phyloP scores from a whole-genome alignment of 169 alveolate genomes.

The Cryptosporidium muris region DNA sequence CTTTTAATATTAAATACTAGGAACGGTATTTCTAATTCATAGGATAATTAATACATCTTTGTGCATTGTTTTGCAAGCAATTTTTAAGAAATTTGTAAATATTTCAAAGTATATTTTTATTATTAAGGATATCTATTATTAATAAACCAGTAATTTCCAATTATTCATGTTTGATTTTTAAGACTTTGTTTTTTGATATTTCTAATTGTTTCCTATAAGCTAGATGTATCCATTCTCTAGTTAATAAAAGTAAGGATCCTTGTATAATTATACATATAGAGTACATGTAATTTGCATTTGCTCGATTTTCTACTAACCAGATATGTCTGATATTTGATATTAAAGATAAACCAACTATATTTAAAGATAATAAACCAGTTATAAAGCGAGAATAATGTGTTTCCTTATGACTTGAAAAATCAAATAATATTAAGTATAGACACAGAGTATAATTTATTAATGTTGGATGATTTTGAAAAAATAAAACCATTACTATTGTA shows the following conservation, averaged over 20 bases:
- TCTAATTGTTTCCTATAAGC: too few species aligned
- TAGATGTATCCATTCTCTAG: slow-evolving; percentile 32
- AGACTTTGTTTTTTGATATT: too few species aligned
- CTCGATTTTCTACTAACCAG: slow-evolving; percentile 37
- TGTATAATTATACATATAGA: slow-evolving; percentile 10
- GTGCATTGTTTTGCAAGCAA: too few species aligned
- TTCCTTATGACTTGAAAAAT: slow-evolving; percentile 17
- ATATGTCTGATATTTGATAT: slow-evolving; percentile 29
- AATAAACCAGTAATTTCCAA: too few species aligned
- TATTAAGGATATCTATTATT: too few species aligned
- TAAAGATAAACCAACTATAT: slow-evolving; percentile 15
- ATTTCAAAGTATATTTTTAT: too few species aligned
- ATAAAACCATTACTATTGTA: background rate
- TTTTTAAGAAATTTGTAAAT: too few species aligned
- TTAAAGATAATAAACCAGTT: slow-evolving; percentile 2
- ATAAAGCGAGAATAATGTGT: slow-evolving; percentile 12
- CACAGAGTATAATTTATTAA: slow-evolving; percentile 8
- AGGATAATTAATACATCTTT: too few species aligned
- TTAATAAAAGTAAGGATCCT: slow-evolving; percentile 5
- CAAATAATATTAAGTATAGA: slow-evolving; percentile 30
- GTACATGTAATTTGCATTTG: slow-evolving; percentile 30
- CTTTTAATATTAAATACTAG: too few species aligned
- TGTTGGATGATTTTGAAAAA: slow-evolving; percentile 30
- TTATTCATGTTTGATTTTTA: too few species aligned
- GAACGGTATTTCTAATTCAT: too few species aligned